A percentile compares a stretch with the other conserved stretches of the same genome.
phyloP scores from a whole-genome alignment of 768 basidiomycete species.

The Tephrocybe rancida region DNA sequence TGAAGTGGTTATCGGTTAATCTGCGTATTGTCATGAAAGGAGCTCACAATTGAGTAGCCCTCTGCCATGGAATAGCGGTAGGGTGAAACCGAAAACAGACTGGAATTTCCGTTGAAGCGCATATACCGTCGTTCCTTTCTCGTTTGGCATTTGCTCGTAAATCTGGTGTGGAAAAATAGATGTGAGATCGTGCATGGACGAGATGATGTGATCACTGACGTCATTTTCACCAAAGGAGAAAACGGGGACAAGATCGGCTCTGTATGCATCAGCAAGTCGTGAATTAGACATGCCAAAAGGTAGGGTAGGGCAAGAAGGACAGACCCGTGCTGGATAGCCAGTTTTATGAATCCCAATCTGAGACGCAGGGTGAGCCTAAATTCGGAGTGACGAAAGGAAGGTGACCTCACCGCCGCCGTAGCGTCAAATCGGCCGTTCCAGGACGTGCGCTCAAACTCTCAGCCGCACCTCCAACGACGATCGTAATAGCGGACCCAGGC shows the following conservation, averaged over 20 bases:
- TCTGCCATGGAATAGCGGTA: conserved; percentile 96
- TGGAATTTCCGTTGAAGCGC: conserved; percentile 91
- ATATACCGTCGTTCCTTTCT: conserved; percentile 88
- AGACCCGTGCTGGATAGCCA: conserved; percentile 88
- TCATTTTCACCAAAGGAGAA: conserved; percentile 99
- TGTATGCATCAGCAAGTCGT: too few relatives aligned
- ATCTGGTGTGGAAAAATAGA: conserved; percentile 54
- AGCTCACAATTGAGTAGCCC: conserved; percentile 89
- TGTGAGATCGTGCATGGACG: not conserved
- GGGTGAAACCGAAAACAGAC: conserved; percentile 89
- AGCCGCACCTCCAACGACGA: conserved; percentile 95
- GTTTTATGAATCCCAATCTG: conserved; percentile 93
- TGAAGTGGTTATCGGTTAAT: not conserved
- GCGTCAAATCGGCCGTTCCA: conserved; percentile 91
- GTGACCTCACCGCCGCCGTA: conserved; percentile 62
- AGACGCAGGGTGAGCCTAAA: not conserved
- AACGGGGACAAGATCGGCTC: conserved; percentile 95
- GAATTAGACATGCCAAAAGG: conserved; percentile 5
- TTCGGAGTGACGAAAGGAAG: not conserved
- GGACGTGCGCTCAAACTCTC: conserved; percentile 94
- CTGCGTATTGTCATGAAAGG: not conserved
- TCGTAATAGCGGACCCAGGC: conserved; percentile 76
- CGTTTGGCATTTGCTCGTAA: conserved; percentile 95
- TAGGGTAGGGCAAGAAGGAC: conserved; percentile 19
- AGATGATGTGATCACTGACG: conserved; percentile 45